phyloP scores from a whole-genome alignment of 2,329 filamentous ascomycete species.

The Fusarium haematococcum region DNA sequence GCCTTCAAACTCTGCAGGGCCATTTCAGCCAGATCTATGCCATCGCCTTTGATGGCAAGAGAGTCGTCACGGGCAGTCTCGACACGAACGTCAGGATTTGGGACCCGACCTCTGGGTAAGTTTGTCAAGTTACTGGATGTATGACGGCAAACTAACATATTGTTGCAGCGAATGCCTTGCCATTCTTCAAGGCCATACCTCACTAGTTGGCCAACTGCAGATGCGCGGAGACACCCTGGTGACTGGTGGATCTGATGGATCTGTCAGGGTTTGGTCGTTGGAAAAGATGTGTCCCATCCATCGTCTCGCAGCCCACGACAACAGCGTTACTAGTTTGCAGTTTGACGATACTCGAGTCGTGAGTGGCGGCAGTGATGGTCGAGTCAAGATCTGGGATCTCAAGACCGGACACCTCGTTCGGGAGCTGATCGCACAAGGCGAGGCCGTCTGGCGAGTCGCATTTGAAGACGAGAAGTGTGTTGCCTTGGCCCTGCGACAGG shows the following conservation, averaged over 20 bases:
- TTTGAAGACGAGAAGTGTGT: slow-evolving; percentile 99
- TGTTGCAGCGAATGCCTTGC: slow-evolving; percentile 79
- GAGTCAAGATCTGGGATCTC: slow-evolving; percentile 98
- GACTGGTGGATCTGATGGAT: slow-evolving; percentile 95
- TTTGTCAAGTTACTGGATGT: background rate
- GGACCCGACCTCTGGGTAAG: slow-evolving; percentile 89
- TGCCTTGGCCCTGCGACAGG: slow-evolving; percentile 87
- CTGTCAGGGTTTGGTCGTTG: slow-evolving; percentile 95
- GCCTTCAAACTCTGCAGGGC: slow-evolving; percentile 87
- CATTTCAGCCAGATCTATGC: slow-evolving; percentile 99
- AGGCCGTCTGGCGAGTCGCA: slow-evolving; percentile 97
- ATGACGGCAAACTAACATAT: slow-evolving; percentile 46
- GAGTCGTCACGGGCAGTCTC: slow-evolving; percentile 93
- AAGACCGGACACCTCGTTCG: slow-evolving; percentile 91
- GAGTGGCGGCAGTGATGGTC: slow-evolving; percentile 95
- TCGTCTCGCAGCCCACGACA: slow-evolving; percentile 94
- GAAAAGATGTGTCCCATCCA: slow-evolving; percentile 93
- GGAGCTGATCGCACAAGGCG: slow-evolving; percentile 89
- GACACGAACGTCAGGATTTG: slow-evolving; percentile 98
- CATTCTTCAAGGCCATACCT: slow-evolving; percentile 96
- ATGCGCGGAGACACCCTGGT: slow-evolving; percentile 95
- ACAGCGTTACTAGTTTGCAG: slow-evolving; percentile 96
- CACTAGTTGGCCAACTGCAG: slow-evolving; percentile 94
- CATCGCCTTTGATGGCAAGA: slow-evolving; percentile 93
- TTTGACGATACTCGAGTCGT: slow-evolving; percentile 97